A percentile compares a stretch with the other conserved stretches of the same genome.
Conservation (phyloP, 2,329 filamentous ascomycete species). For the Geosmithia putterillii region DNA sequence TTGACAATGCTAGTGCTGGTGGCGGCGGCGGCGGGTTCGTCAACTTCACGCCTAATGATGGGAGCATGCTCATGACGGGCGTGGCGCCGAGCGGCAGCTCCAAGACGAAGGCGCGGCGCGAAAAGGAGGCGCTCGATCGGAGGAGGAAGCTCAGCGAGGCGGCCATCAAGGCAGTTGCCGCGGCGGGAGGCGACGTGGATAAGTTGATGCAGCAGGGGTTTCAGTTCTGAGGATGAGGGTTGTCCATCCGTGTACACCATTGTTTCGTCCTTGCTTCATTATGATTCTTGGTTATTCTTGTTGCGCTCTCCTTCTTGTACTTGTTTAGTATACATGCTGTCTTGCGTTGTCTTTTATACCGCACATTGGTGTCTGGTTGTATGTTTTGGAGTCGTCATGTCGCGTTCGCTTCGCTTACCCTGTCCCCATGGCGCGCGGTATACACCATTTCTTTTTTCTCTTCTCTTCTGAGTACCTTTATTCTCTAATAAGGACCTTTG, state of each 20-base stretch:
- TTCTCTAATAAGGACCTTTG: neutral
- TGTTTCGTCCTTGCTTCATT: conserved; percentile 1
- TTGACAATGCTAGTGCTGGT: conserved; percentile 12
- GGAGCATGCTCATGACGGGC: conserved; percentile 66
- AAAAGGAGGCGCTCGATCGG: conserved; percentile 76
- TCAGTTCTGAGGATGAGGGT: conserved; percentile 17
- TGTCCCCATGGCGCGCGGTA: too few relatives aligned
- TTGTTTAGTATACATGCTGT: too few relatives aligned
- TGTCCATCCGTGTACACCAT: too few relatives aligned
- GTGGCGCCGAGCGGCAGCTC: conserved; percentile 84
- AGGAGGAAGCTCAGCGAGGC: conserved; percentile 56
- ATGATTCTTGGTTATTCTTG: neutral
- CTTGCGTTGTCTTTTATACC: too few relatives aligned
- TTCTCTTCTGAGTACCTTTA: too few relatives aligned
- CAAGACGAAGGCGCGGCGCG: conserved; percentile 88
- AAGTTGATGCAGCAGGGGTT: conserved; percentile 39
- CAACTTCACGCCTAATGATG: conserved; percentile 80
- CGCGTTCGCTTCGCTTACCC: too few relatives aligned
- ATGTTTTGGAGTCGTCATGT: too few relatives aligned
- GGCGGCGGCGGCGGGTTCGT: conserved; percentile 52
- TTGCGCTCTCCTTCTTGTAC: too few relatives aligned
- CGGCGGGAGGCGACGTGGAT: conserved; percentile 56
- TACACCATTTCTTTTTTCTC: neutral
- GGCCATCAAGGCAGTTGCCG: conserved; percentile 55
- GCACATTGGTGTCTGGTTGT: too few relatives aligned